Evolutionary conservation across 768 basidiomycete genomes (phyloP).

Genomic region (Sarcomyxa edulis): DNA sequence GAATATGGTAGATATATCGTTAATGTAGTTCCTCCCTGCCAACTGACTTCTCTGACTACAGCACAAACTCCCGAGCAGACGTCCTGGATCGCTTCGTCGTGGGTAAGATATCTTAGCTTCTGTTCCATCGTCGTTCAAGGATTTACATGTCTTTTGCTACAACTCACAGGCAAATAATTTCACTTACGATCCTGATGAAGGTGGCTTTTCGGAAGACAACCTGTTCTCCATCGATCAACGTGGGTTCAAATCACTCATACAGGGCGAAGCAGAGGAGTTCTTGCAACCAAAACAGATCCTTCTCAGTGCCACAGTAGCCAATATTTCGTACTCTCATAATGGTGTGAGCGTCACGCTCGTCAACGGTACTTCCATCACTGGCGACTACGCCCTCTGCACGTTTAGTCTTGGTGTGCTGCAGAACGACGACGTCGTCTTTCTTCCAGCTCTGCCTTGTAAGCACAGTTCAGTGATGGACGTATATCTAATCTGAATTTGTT

Average conservation of each 20-base stretch:
- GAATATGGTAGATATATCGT: too few relatives aligned
- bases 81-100: slow-evolving; percentile 58
- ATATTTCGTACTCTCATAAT: slow-evolving; percentile 37
- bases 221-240: slow-evolving; percentile 53
- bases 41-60: too few relatives aligned
- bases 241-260: slow-evolving; percentile 54
- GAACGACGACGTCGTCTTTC: slow-evolving; percentile 51
- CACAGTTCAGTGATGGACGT: too few relatives aligned
- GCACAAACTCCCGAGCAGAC: slow-evolving; percentile 61
- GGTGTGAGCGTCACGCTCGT: slow-evolving; percentile 43
- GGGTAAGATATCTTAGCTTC: slow-evolving; percentile 32
- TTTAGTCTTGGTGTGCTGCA: slow-evolving; percentile 72
- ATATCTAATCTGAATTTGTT: too few relatives aligned
- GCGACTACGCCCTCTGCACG: slow-evolving; percentile 58
- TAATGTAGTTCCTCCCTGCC: too few relatives aligned
- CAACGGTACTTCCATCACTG: slow-evolving; percentile 37
- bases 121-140: neutral
- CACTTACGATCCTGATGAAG: slow-evolving; percentile 44
- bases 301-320: slow-evolving; percentile 45
- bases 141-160: neutral
- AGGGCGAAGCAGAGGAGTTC: slow-evolving; percentile 53
- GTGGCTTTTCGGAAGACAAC: slow-evolving; percentile 55
- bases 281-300: slow-evolving; percentile 39
- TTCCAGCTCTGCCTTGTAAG: slow-evolving; percentile 44
- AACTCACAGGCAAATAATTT: slow-evolving; percentile 54